These are phyloP conservation scores for Fagopyrum esculentum DNA, from an alignment of 148 eudicot species.

Conservation along the genomic window DNA sequence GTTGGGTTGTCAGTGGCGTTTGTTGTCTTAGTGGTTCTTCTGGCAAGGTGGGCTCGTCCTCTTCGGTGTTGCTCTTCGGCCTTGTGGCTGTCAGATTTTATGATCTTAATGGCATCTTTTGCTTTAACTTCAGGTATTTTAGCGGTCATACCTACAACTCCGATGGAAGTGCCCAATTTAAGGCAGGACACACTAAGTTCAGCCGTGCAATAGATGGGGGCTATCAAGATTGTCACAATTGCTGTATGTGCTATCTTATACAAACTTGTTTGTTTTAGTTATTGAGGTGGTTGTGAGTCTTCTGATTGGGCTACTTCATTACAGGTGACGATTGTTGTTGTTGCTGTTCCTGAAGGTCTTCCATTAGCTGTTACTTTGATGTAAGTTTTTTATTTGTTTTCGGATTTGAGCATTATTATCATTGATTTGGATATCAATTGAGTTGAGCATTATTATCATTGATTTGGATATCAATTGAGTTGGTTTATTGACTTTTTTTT, in stretches of 20 bases:
- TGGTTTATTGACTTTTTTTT: background rate
- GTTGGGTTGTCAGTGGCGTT: constrained; percentile 78
- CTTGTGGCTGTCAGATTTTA: background rate
- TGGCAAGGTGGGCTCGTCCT: constrained; percentile 42
- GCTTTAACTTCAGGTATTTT: constrained; percentile 46
- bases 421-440: background rate
- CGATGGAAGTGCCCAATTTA: constrained; percentile 39
- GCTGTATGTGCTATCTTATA: constrained; percentile 50
- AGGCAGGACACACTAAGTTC: constrained; percentile 51
- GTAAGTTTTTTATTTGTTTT: constrained; percentile 28
- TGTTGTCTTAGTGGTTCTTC: constrained; percentile 56
- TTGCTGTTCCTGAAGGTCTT: constrained; percentile 99
- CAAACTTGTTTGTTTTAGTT: background rate
- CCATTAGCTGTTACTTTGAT: constrained; percentile 96
- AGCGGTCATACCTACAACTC: constrained; percentile 51
- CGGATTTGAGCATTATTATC: background rate
- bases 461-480: background rate
- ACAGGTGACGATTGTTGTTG: constrained; percentile 96
- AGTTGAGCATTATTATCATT: no score
- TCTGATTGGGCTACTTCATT: constrained; percentile 22
- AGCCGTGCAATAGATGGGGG: constrained; percentile 73
- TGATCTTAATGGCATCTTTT: background rate
- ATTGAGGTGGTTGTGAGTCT: constrained; percentile 8
- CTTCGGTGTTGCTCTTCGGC: background rate
- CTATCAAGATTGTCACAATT: constrained; percentile 75